Base-by-base conservation (phyloP, 306 rosid species). In the Pachyrhizus erosus region DNA sequence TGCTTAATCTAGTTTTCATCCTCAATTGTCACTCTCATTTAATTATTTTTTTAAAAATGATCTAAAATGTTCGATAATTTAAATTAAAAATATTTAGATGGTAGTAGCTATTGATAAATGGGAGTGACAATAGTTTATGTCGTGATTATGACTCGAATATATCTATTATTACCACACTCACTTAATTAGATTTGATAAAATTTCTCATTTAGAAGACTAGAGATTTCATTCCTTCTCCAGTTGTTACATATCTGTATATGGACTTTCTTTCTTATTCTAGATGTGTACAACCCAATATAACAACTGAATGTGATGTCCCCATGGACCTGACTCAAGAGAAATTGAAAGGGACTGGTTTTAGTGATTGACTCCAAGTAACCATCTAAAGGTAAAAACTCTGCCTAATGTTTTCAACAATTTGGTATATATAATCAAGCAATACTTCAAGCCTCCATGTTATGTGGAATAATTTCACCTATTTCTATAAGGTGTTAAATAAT, bases 401-500 rank as follows among this genome's bases (percentile, higher is more conserved):
- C 85, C 86, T 81, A 85, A 81, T 76, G 62, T 49, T 84, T 69
- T 69, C 17, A 48, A 75, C 54, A 70, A 57, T 45, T 24, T 1
- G 34, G 51, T 7, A 0, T 52, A 5, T 49, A 6, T 1, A 76
- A 70, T 76, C 66, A 69, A 46, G 18, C 74, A 7, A 20, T 45
- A 80, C 62, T 51, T 76, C 72, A 61, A 76, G 71, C 45, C 52
- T 81, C 72, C 75, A 34, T 75, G 51, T 67, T 80, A 31, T 7
- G 0, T 57, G 49, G 70, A 58, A 58, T 48, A 31, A 49, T 1
- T 6, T 15, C 43, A 33, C 71, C 5, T 5, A 2, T 64, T 33
- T 29, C 10, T 65, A 5, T 37, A n/a, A n/a, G 37, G 37, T 33
- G 37, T 33, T 33, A 33, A 5, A 33, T 33, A 33, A 33, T 2